Conservation (phyloP, 768 basidiomycete species). For the Termitomyces sp. region DNA sequence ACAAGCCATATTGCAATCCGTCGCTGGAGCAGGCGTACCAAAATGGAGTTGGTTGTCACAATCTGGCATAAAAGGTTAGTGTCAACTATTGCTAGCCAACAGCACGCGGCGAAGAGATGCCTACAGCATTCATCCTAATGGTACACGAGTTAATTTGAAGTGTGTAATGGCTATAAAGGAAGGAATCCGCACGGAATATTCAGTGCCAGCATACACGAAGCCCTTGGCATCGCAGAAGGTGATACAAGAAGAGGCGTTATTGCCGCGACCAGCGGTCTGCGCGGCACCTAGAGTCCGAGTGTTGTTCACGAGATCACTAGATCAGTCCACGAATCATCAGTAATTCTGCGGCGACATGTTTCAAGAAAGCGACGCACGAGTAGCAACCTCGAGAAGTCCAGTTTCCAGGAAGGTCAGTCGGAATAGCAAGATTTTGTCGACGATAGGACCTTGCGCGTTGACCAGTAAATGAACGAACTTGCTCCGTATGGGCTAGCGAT, state of each 20-base stretch:
- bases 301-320: slow-evolving; percentile 46
- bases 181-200: slow-evolving; percentile 34
- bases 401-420: slow-evolving; percentile 38
- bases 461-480: slow-evolving; percentile 19
- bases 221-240: slow-evolving; percentile 37
- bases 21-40: slow-evolving; percentile 33
- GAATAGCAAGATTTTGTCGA: slow-evolving; percentile 24
- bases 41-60: slow-evolving; percentile 54
- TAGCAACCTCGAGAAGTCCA: slow-evolving; percentile 62
- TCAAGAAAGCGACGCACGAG: slow-evolving; percentile 33
- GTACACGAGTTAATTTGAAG: not conserved
- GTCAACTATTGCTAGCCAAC: not conserved
- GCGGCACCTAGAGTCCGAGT: slow-evolving; percentile 52
- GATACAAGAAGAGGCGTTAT: slow-evolving; percentile 57
- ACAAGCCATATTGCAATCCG: slow-evolving; percentile 61
- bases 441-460: slow-evolving; percentile 26
- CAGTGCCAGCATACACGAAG: slow-evolving; percentile 65
- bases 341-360: not conserved
- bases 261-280: slow-evolving; percentile 38
- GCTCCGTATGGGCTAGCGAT: slow-evolving; percentile 18
- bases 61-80: slow-evolving; percentile 30
- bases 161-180: not conserved
- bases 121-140: slow-evolving; percentile 48
- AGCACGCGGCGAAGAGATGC: no score
- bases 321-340: slow-evolving; percentile 3